A percentile compares a stretch with the other conserved stretches of the same genome.
Conservation (phyloP, 2,329 filamentous ascomycete species). For the Fusarium odoratissimum region DNA sequence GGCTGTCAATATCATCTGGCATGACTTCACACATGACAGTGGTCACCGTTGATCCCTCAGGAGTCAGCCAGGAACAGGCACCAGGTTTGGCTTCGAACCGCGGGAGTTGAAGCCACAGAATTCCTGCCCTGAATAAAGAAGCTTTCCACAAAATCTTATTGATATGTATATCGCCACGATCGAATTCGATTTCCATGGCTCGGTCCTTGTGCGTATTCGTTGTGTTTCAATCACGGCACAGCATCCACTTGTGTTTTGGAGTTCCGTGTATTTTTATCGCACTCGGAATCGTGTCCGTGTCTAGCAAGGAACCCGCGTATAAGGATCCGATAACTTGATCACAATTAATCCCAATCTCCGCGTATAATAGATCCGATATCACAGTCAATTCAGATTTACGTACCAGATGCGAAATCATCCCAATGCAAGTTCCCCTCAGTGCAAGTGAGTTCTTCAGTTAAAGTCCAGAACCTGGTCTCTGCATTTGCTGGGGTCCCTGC, state of each 20-base stretch:
- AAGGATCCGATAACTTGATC: background rate
- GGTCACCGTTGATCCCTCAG: background rate
- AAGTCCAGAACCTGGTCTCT: conserved; percentile 30
- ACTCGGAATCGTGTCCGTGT: conserved; percentile 26
- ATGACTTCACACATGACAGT: conserved; percentile 11
- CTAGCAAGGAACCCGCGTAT: conserved; percentile 22
- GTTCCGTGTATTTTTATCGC: conserved; percentile 14
- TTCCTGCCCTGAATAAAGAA: conserved; percentile 20
- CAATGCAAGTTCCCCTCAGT: background rate
- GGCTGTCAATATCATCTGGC: background rate
- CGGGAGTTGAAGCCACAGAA: conserved; percentile 33
- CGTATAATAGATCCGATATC: conserved; percentile 15
- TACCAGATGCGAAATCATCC: conserved; percentile 7
- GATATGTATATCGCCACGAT: conserved; percentile 1
- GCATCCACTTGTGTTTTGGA: conserved; percentile 20
- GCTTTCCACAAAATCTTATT: background rate
- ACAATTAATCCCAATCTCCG: conserved; percentile 16
- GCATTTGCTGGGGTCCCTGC: conserved; percentile 30
- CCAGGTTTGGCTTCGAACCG: conserved; percentile 8
- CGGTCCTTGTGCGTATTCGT: conserved; percentile 10
- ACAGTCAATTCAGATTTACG: background rate
- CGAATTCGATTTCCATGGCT: background rate
- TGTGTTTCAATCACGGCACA: conserved; percentile 22
- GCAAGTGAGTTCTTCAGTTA: background rate
- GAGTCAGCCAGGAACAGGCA: conserved; percentile 29